Evolutionary conservation across 805 yeast genomes (phyloP), one percentile per base, ranked within the genome.

Genomic region (Candida vartiovaarae): DNA sequence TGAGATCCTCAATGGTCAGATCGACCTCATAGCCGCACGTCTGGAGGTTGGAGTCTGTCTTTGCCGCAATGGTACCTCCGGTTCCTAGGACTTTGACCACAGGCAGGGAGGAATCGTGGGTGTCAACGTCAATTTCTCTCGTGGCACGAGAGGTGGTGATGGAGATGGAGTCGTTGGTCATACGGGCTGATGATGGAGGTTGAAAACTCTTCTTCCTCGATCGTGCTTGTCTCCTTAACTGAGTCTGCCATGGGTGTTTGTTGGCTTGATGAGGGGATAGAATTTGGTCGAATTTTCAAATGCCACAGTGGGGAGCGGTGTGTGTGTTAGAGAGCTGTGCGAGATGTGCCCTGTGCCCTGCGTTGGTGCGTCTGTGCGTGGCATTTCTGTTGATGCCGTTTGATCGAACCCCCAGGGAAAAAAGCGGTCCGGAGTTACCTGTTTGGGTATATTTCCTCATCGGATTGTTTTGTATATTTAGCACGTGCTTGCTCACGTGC

Each of bases 61-160:
- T 74, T 1, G 80, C 72, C 1, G 81, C 81, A 47, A 76, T 76
- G 8, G 82, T 76, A 30, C 82, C 82, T 31, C 82, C 82, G 2
- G 81, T 76, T 5, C 80, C 82, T 20, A 76, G 57, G 30, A 76
- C 73, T 49, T 75, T 76, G 40, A 76, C 65, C 11, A 54, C 53
- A 6, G 61, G 61, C 11, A 57, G 46, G 2, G 51, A 34, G 11
- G 28, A 9, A 43, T 55, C 47, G 29, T 50, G 52, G 6, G 49
- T 41, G 39, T 55, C 55, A 26, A 57, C 49, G 35, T 57, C 61
- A 38, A 57, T 57, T 36, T 57, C 61, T 34, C 55, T 48, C 2
- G 56, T 51, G 4, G 40, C 31, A 15, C 49, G 28, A 9, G 54
- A 49, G n/a, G 61, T 57, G 37, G 61, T 57, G 46, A 57, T 57